Conservation (phyloP, 148 eudicot species). For the Heliamphora exappendiculata region DNA sequence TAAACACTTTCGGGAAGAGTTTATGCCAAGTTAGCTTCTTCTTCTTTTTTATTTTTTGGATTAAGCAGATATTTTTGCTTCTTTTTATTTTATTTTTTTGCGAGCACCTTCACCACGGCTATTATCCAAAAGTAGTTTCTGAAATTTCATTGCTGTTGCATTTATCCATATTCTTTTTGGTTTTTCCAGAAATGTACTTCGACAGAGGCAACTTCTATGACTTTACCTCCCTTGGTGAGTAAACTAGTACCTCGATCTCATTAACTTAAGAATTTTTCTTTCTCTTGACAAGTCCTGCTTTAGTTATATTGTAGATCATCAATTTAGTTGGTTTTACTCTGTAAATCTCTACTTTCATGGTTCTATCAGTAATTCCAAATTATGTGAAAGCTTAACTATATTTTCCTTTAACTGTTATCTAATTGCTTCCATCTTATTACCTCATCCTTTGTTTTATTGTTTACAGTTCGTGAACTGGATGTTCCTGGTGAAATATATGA, state of each 20-base stretch:
- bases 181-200: slow-evolving; percentile 83
- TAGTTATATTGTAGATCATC: neutral
- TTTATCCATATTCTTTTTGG: slow-evolving; percentile 23
- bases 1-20: neutral
- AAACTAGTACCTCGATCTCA: neutral
- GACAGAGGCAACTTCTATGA: slow-evolving; percentile 95
- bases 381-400: too few species aligned
- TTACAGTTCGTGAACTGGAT: slow-evolving; percentile 93
- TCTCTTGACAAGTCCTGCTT: neutral
- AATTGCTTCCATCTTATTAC: neutral
- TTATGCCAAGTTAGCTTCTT: neutral
- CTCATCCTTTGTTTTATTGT: neutral
- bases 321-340: neutral
- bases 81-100: neutral
- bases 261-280: neutral
- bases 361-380: neutral
- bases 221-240: slow-evolving; percentile 93
- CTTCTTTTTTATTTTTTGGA: neutral
- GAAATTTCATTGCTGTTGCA: neutral
- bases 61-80: too few species aligned
- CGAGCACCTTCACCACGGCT: neutral
- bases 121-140: neutral
- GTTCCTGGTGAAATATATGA: slow-evolving; percentile 96
- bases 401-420: neutral
- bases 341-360: neutral